Evolutionary conservation across 306 rosid genomes (phyloP).

Genomic region (Prunus salicina): DNA sequence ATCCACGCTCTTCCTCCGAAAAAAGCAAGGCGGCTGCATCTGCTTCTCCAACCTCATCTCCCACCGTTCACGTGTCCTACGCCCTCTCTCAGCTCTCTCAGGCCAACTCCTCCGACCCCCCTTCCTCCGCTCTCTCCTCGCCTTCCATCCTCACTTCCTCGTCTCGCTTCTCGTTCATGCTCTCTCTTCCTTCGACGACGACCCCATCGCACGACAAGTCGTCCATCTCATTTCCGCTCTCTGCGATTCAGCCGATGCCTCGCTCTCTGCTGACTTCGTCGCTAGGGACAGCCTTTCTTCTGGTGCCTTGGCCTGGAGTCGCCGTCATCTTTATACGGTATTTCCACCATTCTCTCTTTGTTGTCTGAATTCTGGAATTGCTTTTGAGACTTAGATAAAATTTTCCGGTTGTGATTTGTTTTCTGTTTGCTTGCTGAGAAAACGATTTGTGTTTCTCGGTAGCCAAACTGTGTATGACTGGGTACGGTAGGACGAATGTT

Average conservation of each 20-base stretch:
- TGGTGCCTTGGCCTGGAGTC: constrained; percentile 64
- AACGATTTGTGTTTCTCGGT: not conserved
- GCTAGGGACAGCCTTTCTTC: constrained; percentile 50
- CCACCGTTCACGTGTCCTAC: constrained; percentile 4
- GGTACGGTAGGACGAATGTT: no score
- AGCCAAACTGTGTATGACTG: no score
- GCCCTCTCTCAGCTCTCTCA: constrained; percentile 27
- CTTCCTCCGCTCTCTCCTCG: constrained; percentile 72
- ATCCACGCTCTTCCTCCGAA: constrained; percentile 58
- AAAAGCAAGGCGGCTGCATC: constrained; percentile 56
- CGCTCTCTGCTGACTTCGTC: constrained; percentile 45
- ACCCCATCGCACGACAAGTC: not conserved
- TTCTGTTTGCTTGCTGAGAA: constrained; percentile 12
- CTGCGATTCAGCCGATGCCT: constrained; percentile 29
- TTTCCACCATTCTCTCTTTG: not conserved
- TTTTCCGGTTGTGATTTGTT: not conserved
- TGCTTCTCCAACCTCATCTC: constrained; percentile 26
- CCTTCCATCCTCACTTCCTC: constrained; percentile 50
- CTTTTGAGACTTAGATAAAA: no score
- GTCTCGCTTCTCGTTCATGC: not conserved
- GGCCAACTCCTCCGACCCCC: constrained; percentile 13
- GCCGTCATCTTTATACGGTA: constrained; percentile 68
- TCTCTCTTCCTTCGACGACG: not conserved
- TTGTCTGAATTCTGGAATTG: not conserved
- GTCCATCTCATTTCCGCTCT: constrained; percentile 19